Conservation (phyloP, 495 filamentous ascomycete genomes). For the Aspergillus taichungensis region DNA sequence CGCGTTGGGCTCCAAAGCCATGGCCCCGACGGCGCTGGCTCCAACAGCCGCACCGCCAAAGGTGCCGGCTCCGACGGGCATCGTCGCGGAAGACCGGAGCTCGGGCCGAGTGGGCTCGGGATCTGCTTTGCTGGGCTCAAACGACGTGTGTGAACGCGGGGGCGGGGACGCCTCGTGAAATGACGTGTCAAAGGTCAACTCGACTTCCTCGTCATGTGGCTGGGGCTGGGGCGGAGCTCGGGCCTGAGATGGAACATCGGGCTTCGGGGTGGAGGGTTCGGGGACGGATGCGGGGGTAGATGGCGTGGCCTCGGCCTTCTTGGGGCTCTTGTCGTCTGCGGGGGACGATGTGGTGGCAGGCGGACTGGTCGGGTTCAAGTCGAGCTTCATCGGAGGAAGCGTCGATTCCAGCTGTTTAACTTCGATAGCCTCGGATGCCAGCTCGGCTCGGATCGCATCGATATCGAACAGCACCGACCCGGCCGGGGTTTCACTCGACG, state of each 20-base stretch:
- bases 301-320: slow-evolving; percentile 23
- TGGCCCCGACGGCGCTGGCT: slow-evolving; percentile 20
- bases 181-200: slow-evolving; percentile 67
- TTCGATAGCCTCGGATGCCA: slow-evolving; percentile 67
- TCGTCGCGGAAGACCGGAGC: slow-evolving; percentile 35
- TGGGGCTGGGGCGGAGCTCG: slow-evolving; percentile 10
- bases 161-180: slow-evolving; percentile 30
- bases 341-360: slow-evolving; percentile 20
- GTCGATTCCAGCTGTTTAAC: slow-evolving; percentile 81
- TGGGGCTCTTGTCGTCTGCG: slow-evolving; percentile 38
- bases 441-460: slow-evolving; percentile 81
- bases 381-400: slow-evolving; percentile 78
- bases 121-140: slow-evolving; percentile 6
- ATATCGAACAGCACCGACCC: slow-evolving; percentile 80
- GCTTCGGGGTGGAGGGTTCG: slow-evolving; percentile 17
- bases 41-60: slow-evolving; percentile 10
- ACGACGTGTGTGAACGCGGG: slow-evolving; percentile 14
- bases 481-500: slow-evolving; percentile 19
- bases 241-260: slow-evolving; percentile 15
- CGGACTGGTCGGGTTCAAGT: slow-evolving; percentile 35
- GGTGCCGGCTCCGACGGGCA: slow-evolving; percentile 16
- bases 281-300: slow-evolving; percentile 23
- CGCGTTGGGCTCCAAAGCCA: slow-evolving; percentile 58
- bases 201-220: slow-evolving; percentile 42
- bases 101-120: slow-evolving; percentile 22